Conservation (phyloP, 352 stramenopile species). For the Phytophthora niederhauseri region DNA sequence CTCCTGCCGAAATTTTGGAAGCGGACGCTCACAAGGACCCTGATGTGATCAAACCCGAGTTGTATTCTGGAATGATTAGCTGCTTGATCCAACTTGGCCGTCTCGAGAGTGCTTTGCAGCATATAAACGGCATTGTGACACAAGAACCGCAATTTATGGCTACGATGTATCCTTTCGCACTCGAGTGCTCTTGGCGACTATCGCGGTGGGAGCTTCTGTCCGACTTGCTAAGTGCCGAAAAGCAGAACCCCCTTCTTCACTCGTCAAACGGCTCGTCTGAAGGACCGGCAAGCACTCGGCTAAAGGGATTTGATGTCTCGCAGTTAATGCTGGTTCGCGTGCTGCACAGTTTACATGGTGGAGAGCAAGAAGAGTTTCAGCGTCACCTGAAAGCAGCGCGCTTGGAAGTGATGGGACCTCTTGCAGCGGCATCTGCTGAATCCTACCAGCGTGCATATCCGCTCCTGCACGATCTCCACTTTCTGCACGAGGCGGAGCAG, state of each 20-base stretch:
- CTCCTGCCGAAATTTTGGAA: constrained; percentile 34
- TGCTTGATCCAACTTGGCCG: constrained; percentile 87
- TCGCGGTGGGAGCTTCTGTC: constrained; percentile 83
- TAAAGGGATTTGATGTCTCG: constrained; percentile 74
- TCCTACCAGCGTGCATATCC: constrained; percentile 84
- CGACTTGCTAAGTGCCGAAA: constrained; percentile 77
- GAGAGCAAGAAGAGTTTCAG: constrained; percentile 58
- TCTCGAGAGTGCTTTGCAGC: constrained; percentile 83
- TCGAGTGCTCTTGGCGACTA: constrained; percentile 88
- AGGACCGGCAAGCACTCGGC: constrained; percentile 30
- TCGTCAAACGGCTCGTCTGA: constrained; percentile 33
- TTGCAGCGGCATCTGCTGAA: constrained; percentile 72
- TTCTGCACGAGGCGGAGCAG: constrained; percentile 78
- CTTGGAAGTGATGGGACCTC: constrained; percentile 70
- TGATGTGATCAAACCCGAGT: constrained; percentile 62
- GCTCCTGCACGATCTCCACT: constrained; percentile 76
- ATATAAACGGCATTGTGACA: constrained; percentile 88
- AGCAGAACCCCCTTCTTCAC: constrained; percentile 65
- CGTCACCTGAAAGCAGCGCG: constrained; percentile 69
- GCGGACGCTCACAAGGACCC: constrained; percentile 48
- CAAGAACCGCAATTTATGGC: constrained; percentile 79
- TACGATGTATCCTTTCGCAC: constrained; percentile 80
- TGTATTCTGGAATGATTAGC: constrained; percentile 85
- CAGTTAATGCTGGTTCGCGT: constrained; percentile 85
- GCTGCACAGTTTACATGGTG: constrained; percentile 72